Conservation (phyloP, 2,329 filamentous ascomycete species). For the Tolypocladium ovalisporum region DNA sequence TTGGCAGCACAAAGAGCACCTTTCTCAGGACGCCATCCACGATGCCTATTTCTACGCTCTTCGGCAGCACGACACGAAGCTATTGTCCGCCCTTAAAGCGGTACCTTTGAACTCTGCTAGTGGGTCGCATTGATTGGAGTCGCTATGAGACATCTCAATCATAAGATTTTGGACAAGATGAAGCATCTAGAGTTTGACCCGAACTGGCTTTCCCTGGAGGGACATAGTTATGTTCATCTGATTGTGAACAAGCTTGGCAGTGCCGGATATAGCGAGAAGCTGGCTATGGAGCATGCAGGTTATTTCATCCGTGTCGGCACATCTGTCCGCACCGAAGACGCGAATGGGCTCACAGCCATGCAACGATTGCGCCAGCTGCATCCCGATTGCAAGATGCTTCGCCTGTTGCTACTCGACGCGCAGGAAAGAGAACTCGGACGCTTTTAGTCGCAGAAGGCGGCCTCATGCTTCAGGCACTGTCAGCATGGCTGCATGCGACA, state of each 20-base stretch:
- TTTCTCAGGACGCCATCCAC: not conserved
- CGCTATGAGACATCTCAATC: not conserved
- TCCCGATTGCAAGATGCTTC: not conserved
- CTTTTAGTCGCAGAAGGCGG: too few species aligned
- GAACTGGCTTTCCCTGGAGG: not conserved
- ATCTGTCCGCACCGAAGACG: not conserved
- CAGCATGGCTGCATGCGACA: not conserved
- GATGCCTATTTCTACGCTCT: not conserved
- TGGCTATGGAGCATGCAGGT: not conserved
- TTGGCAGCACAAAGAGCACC: not conserved
- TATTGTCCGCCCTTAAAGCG: not conserved
- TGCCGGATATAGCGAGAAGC: not conserved
- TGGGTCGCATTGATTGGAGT: not conserved
- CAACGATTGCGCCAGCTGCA: not conserved
- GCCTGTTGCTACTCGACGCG: not conserved
- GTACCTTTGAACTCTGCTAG: not conserved
- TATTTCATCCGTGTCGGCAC: not conserved
- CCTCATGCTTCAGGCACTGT: not conserved
- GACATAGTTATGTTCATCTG: conserved; percentile 2
- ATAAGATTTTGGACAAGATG: not conserved
- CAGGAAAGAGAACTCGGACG: not conserved
- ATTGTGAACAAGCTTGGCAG: conserved; percentile 1
- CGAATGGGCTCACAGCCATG: not conserved
- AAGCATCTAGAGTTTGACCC: conserved; percentile 1
- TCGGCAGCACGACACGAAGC: not conserved